Base-by-base conservation (phyloP, 176 grass and related monocot species). In the Hyparrhenia diplandra region DNA sequence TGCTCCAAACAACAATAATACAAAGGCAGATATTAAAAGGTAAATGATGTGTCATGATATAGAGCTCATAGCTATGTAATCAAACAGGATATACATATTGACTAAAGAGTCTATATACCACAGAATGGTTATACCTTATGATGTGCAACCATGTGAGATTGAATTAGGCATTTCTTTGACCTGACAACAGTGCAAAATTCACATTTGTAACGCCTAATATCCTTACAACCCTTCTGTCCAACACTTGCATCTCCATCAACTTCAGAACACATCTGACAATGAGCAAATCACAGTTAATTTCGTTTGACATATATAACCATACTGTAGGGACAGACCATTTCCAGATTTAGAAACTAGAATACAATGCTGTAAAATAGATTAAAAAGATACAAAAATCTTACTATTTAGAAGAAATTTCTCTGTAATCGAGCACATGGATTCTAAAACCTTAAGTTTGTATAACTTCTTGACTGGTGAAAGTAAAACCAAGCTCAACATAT, bases 201-300 rank as follows among this genome's bases (percentile, higher is more conserved):
- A 87, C 92, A 94, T 45, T 82, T 79, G 75, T 91, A 89, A 59
- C 77, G 84, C 30, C 89, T 91, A 59, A 91, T 80, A 76, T 94
- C 72, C 55, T 65, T 89, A 71, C 6, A 51, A 60, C 27, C 28
- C 13, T 40, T 73, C 5, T 68, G 79, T 39, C 69, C 28, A 72
- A 63, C 29, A 13, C 36, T 57, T 20, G n/a, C 42, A 29, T 64
- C 80, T 18, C 46, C 39, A 8, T 42, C 71, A 71, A 51, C 71
- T 68, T 57, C 85, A 73, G 83, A 89, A 75, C 42, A 82, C 83
- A 89, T 89, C 87, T 89, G 76, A 46, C 37, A 80, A 62, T 47
- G 10, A 8, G 21, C 13, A 35, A 71, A 82, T 46, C 43, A 82
- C 16, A 77, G 16, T 64, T 32, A 14, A 31, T 9, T 55, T 55